Base-by-base conservation (phyloP, 2,329 filamentous ascomycete genomes). In the Myriosclerotinia duriaeana region DNA sequence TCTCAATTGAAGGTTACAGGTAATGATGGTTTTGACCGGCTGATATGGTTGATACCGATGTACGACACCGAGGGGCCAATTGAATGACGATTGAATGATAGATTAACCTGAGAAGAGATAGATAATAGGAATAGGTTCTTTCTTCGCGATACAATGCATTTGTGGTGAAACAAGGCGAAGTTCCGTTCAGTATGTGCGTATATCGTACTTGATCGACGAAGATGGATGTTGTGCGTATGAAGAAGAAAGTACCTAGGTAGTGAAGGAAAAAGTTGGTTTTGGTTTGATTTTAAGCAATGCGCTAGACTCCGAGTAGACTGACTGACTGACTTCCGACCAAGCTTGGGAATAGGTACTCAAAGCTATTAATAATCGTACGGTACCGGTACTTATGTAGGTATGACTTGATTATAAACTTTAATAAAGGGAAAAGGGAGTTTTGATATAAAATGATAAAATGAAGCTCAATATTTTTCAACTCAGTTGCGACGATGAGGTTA, bases 121-220 rank as follows among this genome's bases (percentile, higher is more conserved):
- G 59, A 62, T 62, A 53, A 62, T 14, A 17, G n/a, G 7, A 22
- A 26, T 52, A 4, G 17, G 9, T 20, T 40, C 46, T 26, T 53
- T 62, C 53, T 36, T 60, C 56, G 56, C 56, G 20, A 60, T 48
- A 46, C 56, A 34, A 60, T 60, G 9, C 56, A 60, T 60, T 60
- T 48, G 42, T 48, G 30, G 56, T 36, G 22, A 3, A 48, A 48
- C 42, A 1, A 60, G 42, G 20, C 26, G 30, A 36, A 59, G 17
- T 59, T 42, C 30, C 46, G 17, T 5, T 3, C 42, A 59, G 42
- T 2, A 20, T 5, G 12, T 17, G 14, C 17, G 14, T 17, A 46
- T 11, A 26, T 26, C 7, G 38, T 40, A 42, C 42, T 14, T 12
- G 54, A 56, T 56, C 12, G 22, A 50, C n/a, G 22, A 22, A 26